Evolutionary conservation across 768 basidiomycete species (phyloP).

Genomic region (Dentipellis sp.): DNA sequence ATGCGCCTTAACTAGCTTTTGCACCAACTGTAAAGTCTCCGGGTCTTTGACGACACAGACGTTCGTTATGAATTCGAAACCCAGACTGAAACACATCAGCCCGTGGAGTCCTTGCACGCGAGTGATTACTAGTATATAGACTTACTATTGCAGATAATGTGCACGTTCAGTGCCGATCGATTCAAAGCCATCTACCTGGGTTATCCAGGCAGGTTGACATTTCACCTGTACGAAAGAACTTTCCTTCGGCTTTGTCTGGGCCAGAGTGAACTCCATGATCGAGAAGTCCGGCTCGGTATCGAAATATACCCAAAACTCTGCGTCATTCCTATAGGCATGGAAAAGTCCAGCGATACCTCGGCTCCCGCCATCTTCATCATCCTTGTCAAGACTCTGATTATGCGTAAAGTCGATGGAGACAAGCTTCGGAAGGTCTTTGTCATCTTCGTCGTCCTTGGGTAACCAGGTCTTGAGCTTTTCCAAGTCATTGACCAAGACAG

Average conservation of each 20-base stretch:
- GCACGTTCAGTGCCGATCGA: not conserved
- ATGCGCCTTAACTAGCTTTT: not conserved
- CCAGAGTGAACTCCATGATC: not conserved
- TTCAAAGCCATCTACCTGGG: not conserved
- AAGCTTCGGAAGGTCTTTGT: not conserved
- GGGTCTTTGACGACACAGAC: not conserved
- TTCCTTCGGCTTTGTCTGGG: not conserved
- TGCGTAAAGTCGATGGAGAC: not conserved
- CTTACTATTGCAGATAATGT: not conserved
- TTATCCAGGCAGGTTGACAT: not conserved
- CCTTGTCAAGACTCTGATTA: not conserved
- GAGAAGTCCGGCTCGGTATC: not conserved
- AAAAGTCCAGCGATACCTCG: not conserved
- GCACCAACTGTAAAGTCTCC: not conserved
- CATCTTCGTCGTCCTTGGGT: not conserved
- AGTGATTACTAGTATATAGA: not conserved
- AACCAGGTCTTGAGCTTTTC: not conserved
- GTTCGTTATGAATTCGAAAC: not conserved
- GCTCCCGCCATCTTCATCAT: not conserved
- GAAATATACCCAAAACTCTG: not conserved
- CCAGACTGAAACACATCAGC: not conserved
- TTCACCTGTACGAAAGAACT: not conserved
- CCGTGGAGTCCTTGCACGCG: not conserved
- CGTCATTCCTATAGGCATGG: not conserved
- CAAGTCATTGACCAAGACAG: not conserved